Evolutionary conservation across 1,284 basidiomycete species (phyloP), one percentile per base, ranked within the genome.

Genomic region (Ustilago crameri): DNA sequence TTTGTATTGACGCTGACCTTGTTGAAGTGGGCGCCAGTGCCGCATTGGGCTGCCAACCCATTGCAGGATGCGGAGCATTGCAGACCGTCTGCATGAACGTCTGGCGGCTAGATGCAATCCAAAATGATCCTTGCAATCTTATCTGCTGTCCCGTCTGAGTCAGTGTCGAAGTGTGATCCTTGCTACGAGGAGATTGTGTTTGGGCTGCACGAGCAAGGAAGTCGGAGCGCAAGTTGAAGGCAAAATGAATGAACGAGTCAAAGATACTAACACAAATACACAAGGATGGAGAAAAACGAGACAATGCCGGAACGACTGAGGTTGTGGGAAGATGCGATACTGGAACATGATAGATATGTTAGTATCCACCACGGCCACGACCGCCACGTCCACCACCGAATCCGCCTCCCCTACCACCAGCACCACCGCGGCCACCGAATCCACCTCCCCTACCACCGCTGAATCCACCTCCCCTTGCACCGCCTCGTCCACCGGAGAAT

Each of bases 1-100:
- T 87, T 86, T 66, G 37, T 86, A 32, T 50, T 83, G 24, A 77
- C 74, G 20, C 42, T 83, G 32, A 72, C 78, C 9, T 8, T 83
- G 34, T 74, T 83, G 46, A 78, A 78, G 53, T 69, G 57, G 32
- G 60, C 63, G 2, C 65, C 70, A 3, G 54, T 74, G 15, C 74
- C 76, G 20, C 69, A 78, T 51, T 74, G 71, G 71, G 71, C 66
- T 9, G 65, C 66, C 0, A 74, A 74, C 26, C 71, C 71, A n/a
- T 32, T 61, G 47, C 62, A 61, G 51, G 71, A 74, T 49, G 61
- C 66, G 3, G 71, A 74, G 22, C 65, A 73, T 53, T 73, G 70
- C 51, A 68, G 46, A 15, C 51, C 62, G 17, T 44, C 37, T 23
- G 20, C 30, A 32, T 62, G 61, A 54, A 61, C 20, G 23, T n/a